Conservation (phyloP, 345 rosid genomes). For the Eucalyptus viminalis region DNA sequence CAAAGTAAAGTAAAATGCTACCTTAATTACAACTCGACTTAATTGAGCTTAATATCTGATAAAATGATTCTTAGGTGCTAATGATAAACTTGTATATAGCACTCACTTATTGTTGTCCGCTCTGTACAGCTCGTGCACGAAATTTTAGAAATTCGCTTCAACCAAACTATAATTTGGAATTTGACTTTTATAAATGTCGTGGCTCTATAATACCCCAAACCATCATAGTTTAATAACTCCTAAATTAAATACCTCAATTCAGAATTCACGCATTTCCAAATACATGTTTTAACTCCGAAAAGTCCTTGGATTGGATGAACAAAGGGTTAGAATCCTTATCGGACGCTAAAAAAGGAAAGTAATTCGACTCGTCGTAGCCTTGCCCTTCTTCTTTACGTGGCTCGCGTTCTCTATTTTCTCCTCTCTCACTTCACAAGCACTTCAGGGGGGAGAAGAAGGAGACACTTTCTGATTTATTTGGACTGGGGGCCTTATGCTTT, state of each 20-base stretch:
- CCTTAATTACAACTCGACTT: too few species aligned
- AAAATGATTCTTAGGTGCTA: not conserved
- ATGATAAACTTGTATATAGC: not conserved
- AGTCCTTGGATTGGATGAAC: not conserved
- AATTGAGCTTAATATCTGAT: rapidly evolving
- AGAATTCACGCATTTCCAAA: not conserved
- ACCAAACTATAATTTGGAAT: not conserved
- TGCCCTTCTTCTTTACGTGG: too few species aligned
- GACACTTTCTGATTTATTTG: not conserved
- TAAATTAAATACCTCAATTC: not conserved
- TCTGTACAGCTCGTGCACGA: rapidly evolving
- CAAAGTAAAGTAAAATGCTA: too few species aligned
- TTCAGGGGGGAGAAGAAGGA: not conserved
- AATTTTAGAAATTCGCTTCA: too few species aligned
- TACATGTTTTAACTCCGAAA: not conserved
- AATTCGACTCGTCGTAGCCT: not conserved
- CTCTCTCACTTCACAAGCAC: not conserved
- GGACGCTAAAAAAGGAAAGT: too few species aligned
- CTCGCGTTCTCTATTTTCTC: not conserved
- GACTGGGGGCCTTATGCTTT: not conserved
- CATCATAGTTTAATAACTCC: not conserved
- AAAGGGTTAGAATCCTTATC: not conserved
- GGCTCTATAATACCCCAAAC: not conserved
- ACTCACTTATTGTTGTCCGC: not conserved
- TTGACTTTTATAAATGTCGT: rapidly evolving